Evolutionary conservation across 345 rosid species (phyloP).

Genomic region (Brassica carinata): DNA sequence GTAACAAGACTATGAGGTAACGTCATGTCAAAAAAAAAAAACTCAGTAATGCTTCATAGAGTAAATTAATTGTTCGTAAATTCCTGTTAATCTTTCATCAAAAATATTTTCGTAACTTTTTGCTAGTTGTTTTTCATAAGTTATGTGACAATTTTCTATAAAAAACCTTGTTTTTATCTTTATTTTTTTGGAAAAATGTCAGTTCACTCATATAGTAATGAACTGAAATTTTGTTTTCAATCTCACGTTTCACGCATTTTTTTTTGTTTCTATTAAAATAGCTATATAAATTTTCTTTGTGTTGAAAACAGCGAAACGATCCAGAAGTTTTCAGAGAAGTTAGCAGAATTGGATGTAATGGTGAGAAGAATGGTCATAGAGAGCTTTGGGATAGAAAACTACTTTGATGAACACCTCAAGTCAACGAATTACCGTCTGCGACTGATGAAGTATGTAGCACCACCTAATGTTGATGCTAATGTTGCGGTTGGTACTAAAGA

Average conservation of each 20-base stretch:
- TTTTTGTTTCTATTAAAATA: not conserved
- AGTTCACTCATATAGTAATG: too few relatives aligned
- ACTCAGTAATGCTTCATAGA: not conserved
- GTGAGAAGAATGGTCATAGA: conserved; percentile 58
- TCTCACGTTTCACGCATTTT: not conserved
- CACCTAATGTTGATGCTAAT: conserved; percentile 22
- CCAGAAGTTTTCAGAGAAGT: conserved; percentile 26
- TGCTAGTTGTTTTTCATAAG: not conserved
- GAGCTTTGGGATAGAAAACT: conserved; percentile 48
- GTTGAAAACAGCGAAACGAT: conserved; percentile 33
- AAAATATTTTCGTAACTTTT: not conserved
- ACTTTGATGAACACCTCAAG: conserved; percentile 40
- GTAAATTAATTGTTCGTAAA: not conserved
- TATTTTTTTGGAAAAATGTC: too few relatives aligned
- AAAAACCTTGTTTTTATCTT: not conserved
- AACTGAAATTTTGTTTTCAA: not conserved
- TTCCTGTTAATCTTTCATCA: not conserved
- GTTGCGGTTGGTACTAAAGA: not conserved
- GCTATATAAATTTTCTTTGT: not conserved
- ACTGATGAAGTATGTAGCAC: conserved; percentile 13
- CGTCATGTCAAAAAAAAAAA: not conserved
- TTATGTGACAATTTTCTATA: not conserved
- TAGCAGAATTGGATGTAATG: conserved; percentile 46
- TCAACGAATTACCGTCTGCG: conserved; percentile 34
- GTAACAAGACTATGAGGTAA: conserved; percentile 15